Conservation (phyloP, 768 basidiomycete species). For the Pleurotus tuoliensis region DNA sequence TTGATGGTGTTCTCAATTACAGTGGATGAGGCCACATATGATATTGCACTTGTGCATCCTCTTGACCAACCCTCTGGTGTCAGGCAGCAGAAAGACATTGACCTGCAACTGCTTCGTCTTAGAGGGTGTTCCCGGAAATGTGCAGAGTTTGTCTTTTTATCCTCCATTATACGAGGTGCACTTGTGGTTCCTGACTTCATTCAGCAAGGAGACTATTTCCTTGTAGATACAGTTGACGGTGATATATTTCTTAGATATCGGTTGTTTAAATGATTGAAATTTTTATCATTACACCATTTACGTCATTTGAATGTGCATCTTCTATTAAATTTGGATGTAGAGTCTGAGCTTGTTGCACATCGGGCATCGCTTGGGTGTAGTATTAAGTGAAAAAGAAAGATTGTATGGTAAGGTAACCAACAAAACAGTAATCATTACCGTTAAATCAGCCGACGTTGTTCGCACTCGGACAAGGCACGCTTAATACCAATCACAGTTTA, state of each 20-base stretch:
- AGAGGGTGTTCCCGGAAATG: constrained; percentile 2
- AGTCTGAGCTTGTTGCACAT: too few relatives aligned
- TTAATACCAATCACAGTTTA: too few relatives aligned
- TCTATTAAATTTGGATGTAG: too few relatives aligned
- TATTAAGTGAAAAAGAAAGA: too few relatives aligned
- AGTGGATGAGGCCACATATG: constrained; percentile 1
- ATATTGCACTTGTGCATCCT: constrained; percentile 21
- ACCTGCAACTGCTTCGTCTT: constrained; percentile 18
- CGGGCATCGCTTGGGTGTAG: too few relatives aligned
- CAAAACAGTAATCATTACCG: too few relatives aligned
- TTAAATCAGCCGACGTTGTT: too few relatives aligned
- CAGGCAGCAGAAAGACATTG: constrained; percentile 15
- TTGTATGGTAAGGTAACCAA: too few relatives aligned
- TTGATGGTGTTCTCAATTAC: constrained; percentile 17
- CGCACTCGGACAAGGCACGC: too few relatives aligned
- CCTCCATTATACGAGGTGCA: constrained; percentile 26
- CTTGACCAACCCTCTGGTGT: constrained; percentile 12
- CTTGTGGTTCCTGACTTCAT: constrained; percentile 17
- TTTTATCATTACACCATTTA: too few relatives aligned
- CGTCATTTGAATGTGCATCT: too few relatives aligned
- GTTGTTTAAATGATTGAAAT: background rate
- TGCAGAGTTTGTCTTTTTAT: constrained; percentile 18
- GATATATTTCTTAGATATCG: constrained; percentile 22
- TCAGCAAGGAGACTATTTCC: constrained; percentile 16
- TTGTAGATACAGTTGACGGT: constrained; percentile 23